These are phyloP conservation scores for Backusella psychrophila DNA, from an alignment of 192 early-diverging fungal species.

Conservation along the genomic window DNA sequence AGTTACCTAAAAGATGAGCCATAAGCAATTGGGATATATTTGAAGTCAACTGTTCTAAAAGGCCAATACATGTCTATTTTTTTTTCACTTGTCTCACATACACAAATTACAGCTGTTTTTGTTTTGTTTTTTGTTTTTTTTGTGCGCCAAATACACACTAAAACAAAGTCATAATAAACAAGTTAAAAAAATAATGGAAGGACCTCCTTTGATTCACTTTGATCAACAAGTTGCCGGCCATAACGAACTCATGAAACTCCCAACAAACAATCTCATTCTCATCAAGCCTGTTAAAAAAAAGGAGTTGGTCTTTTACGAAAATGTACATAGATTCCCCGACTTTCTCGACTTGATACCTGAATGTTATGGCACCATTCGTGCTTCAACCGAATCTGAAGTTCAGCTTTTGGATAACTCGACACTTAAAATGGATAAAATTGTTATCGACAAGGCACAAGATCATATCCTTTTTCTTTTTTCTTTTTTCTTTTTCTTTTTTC, in stretches of 20 bases:
- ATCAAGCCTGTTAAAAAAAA: constrained; percentile 64
- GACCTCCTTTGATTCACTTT: constrained; percentile 37
- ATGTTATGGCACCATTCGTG: constrained; percentile 60
- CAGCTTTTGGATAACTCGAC: not conserved
- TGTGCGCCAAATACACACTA: not conserved
- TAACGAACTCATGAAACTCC: constrained; percentile 57
- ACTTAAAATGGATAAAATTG: not conserved
- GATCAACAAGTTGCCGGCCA: constrained; percentile 84
- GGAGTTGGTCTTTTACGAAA: constrained; percentile 78
- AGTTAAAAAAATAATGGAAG: not conserved
- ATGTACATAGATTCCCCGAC: constrained; percentile 41
- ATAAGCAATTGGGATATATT: no score
- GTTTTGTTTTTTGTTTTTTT: not conserved
- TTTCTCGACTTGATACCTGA: constrained; percentile 63
- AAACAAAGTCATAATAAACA: not conserved
- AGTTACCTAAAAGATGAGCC: no score
- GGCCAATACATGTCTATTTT: no score
- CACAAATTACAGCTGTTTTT: no score
- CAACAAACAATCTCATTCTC: constrained; percentile 59
- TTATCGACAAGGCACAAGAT: constrained; percentile 10
- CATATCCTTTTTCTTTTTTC: constrained; percentile 43
- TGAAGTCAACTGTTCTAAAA: no score
- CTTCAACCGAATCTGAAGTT: constrained; percentile 21
- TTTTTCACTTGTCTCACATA: no score
- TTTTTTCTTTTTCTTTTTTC: no score